Evolutionary conservation across 768 basidiomycete species (phyloP).

Genomic region (Hericium erinaceus): DNA sequence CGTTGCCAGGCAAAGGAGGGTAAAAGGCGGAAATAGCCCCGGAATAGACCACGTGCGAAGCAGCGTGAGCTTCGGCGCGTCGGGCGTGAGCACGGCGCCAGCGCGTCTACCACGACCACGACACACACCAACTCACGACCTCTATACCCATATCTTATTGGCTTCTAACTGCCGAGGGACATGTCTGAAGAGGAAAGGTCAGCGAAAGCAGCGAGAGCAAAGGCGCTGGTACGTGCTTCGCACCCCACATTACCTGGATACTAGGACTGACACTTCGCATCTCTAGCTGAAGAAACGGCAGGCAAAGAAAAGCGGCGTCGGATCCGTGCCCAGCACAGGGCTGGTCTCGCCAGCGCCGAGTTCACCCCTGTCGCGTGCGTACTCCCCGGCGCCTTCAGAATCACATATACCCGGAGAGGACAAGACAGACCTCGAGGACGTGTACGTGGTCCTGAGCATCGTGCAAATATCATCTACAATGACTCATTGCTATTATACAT

Average conservation of each 20-base stretch:
- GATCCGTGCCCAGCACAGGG: constrained; percentile 15
- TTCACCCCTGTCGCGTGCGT: constrained; percentile 25
- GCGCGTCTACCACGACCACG: background rate
- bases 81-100: too few relatives aligned
- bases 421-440: constrained; percentile 46
- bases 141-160: background rate
- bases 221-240: constrained; percentile 54
- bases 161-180: background rate
- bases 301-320: constrained; percentile 47
- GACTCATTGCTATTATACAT: background rate
- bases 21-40: too few relatives aligned
- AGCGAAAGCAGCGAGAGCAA: constrained; percentile 74
- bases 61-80: too few relatives aligned
- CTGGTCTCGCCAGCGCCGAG: constrained; percentile 35
- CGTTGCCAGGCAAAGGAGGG: too few relatives aligned
- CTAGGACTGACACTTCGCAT: background rate
- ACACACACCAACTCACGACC: background rate
- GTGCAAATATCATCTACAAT: background rate
- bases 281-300: constrained; percentile 78
- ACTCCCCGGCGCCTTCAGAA: constrained; percentile 21
- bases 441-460: constrained; percentile 40
- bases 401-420: constrained; percentile 21
- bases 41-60: too few relatives aligned
- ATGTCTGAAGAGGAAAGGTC: constrained; percentile 68
- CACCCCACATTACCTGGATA: background rate